These are phyloP conservation scores for Magnolia changhungtana DNA, from an alignment of 164 flowering plant species.

Conservation along the genomic window DNA sequence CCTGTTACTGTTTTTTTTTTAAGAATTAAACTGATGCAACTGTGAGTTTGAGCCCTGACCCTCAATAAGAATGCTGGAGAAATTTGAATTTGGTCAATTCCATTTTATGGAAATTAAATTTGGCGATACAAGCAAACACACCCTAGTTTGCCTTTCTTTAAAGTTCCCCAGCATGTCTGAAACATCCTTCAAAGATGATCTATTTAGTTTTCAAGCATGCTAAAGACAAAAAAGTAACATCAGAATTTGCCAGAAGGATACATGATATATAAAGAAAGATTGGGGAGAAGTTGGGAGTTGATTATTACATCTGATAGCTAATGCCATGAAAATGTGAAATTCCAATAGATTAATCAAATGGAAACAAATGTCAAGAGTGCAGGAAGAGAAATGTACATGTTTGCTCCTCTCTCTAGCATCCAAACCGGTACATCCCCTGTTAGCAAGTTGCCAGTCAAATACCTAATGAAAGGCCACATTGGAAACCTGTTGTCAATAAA, in stretches of 20 bases:
- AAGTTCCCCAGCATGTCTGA: neutral
- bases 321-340: neutral
- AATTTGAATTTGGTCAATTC: neutral
- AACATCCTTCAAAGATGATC: neutral
- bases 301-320: neutral
- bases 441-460: slow-evolving; percentile 57
- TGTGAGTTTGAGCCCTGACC: no score
- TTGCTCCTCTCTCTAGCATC: slow-evolving; percentile 42
- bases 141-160: neutral
- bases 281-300: neutral
- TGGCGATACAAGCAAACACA: neutral
- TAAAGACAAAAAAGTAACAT: neutral
- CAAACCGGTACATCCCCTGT: slow-evolving; percentile 53
- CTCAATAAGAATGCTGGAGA: neutral
- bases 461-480: slow-evolving; percentile 31
- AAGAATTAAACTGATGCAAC: no score
- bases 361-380: neutral
- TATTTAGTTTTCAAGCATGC: neutral
- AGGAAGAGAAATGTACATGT: slow-evolving; percentile 40
- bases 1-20: no score
- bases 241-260: neutral
- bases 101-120: neutral
- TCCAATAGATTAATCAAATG: neutral
- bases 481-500: neutral
- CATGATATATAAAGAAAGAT: neutral